phyloP scores from a whole-genome alignment of 169 alveolate genomes.

The Miamiensis avidus region DNA sequence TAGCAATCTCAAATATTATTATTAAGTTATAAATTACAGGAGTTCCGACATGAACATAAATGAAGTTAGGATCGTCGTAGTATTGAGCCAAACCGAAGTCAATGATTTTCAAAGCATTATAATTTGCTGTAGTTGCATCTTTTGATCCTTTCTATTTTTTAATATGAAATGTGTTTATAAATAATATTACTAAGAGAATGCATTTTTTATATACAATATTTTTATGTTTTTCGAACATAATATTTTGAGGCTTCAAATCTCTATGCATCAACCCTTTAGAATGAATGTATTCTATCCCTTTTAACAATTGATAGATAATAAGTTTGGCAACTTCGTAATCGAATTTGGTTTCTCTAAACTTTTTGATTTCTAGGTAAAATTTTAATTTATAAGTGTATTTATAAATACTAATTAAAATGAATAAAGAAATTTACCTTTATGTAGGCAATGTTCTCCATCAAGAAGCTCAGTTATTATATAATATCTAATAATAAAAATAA shows the following conservation, averaged over 20 bases:
- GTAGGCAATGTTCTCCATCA: conserved; percentile 46
- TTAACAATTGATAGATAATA: conserved; percentile 46
- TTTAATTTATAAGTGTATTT: too few relatives aligned
- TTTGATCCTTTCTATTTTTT: neutral
- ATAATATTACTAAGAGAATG: neutral
- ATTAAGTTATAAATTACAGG: too few relatives aligned
- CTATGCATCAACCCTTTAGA: conserved; percentile 49
- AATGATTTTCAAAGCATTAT: conserved; percentile 21
- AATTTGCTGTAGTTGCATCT: neutral
- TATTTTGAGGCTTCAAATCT: conserved; percentile 47
- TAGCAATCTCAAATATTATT: too few relatives aligned
- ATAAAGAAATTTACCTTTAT: conserved; percentile 19
- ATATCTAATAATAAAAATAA: too few relatives aligned
- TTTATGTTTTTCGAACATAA: conserved; percentile 31
- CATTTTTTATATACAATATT: too few relatives aligned
- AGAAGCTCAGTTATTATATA: conserved; percentile 50
- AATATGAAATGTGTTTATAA: too few relatives aligned
- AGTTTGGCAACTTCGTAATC: conserved; percentile 38
- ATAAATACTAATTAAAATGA: too few relatives aligned
- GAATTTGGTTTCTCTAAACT: conserved; percentile 22
- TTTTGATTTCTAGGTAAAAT: conserved; percentile 24
- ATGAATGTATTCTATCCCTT: conserved; percentile 57
- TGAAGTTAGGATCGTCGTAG: conserved; percentile 18
- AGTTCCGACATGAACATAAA: conserved; percentile 49
- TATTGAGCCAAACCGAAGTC: conserved; percentile 44